Evolutionary conservation across 306 rosid genomes (phyloP), one percentile per base, ranked within the genome.

Genomic region (Cucumis cinereus): DNA sequence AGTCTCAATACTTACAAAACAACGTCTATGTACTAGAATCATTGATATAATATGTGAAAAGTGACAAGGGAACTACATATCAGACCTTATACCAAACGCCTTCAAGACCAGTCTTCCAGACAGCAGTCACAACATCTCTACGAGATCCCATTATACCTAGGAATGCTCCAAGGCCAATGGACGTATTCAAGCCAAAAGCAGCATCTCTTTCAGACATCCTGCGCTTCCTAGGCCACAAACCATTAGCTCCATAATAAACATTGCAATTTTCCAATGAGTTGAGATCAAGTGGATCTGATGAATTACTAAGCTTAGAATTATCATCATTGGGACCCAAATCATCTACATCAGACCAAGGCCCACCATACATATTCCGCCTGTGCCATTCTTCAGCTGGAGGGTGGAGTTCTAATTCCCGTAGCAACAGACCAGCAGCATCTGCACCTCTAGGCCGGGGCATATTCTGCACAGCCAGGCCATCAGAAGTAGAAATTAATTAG

Each of bases 91-190:
- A 94, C 99, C 99, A 94, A 80, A 88, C 88, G 77, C 99, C 99
- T 79, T 90, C 98, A 62, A 94, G 99, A 76, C 99, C 99, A 81
- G 93, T 88, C 90, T 89, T 94, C 99, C 99, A 94, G 33, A 89
- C 82, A 10, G 99, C 95, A 59, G 95, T 90, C 83, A 94, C 92
- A 82, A 94, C 99, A 81, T 94, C 99, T 86, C 98, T 89, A 23
- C 99, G 95, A 79, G 99, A 94, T 78, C 99, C 99, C 98, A 94
- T 94, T 83, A 94, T 92, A 77, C 99, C 99, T 63, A 94, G 99
- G 84, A 90, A 94, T 74, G 87, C 93, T 66, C 99, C 99, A 47
- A 94, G 83, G 61, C 98, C 99, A 75, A 94, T 93, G 38, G 99
- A 94, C 73, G 92, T 92, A 81, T 92, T 94, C 81, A 94, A 78